Evolutionary conservation across 1,284 basidiomycete species (phyloP).

Genomic region (Omphalotus olearius): DNA sequence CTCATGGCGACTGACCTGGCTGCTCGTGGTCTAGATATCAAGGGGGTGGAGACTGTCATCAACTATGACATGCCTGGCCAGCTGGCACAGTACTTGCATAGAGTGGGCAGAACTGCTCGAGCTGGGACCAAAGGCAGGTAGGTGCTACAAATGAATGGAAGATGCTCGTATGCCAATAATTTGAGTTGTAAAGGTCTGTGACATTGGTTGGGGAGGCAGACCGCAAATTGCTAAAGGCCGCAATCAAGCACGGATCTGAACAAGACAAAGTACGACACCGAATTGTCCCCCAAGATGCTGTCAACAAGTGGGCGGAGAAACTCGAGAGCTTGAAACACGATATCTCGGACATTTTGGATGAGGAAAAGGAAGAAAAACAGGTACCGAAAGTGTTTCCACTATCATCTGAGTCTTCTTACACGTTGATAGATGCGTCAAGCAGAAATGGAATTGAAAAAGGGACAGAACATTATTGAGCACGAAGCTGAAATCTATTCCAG

Average conservation of each 20-base stretch:
- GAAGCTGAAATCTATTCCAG: slow-evolving; percentile 92
- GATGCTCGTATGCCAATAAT: not conserved
- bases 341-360: slow-evolving; percentile 77
- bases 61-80: slow-evolving; percentile 98
- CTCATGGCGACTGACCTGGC: slow-evolving; percentile 96
- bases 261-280: slow-evolving; percentile 89
- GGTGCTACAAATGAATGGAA: slow-evolving; percentile 24
- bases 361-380: slow-evolving; percentile 96
- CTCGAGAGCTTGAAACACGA: slow-evolving; percentile 77
- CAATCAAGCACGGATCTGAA: slow-evolving; percentile 81
- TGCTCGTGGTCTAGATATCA: slow-evolving; percentile 94
- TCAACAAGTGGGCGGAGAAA: slow-evolving; percentile 69
- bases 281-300: slow-evolving; percentile 78
- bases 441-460: slow-evolving; percentile 96
- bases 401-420: slow-evolving; percentile 10
- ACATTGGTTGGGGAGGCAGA: slow-evolving; percentile 96
- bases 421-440: slow-evolving; percentile 68
- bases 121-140: slow-evolving; percentile 90
- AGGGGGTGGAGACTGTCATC: slow-evolving; percentile 95
- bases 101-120: slow-evolving; percentile 94
- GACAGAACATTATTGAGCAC: slow-evolving; percentile 94
- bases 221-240: slow-evolving; percentile 94
- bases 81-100: slow-evolving; percentile 91
- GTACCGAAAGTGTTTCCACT: slow-evolving; percentile 31
- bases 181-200: slow-evolving; percentile 60